Evolutionary conservation across 441 rosid species (phyloP).

Genomic region (Arabidopsis lyrata): DNA sequence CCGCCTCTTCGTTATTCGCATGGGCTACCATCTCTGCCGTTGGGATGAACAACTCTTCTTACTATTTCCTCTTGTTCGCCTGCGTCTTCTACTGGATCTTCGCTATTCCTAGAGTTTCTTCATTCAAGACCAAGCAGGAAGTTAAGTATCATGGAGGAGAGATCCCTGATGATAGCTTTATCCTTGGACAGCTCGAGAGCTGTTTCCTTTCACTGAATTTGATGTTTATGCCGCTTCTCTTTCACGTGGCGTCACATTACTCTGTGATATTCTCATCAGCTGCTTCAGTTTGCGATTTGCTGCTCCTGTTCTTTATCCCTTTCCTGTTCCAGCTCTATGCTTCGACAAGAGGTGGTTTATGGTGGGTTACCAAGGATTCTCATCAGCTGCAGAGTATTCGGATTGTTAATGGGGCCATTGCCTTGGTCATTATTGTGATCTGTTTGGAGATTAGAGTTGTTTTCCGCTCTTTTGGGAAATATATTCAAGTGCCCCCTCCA

Average conservation of each 20-base stretch:
- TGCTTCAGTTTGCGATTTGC: conserved; percentile 73
- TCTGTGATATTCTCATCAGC: conserved; percentile 73
- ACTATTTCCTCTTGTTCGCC: conserved; percentile 76
- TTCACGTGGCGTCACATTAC: conserved; percentile 90
- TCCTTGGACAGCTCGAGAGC: conserved; percentile 84
- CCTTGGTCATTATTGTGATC: conserved; percentile 78
- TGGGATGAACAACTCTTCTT: conserved; percentile 83
- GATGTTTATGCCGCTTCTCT: conserved; percentile 78
- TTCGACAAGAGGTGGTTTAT: conserved; percentile 86
- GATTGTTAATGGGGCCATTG: conserved; percentile 81
- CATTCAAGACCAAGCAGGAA: conserved; percentile 82
- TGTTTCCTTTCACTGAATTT: conserved; percentile 82
- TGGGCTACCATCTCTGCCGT: conserved; percentile 96
- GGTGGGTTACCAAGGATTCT: conserved; percentile 88
- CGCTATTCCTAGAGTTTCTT: conserved; percentile 81
- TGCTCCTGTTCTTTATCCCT: conserved; percentile 87
- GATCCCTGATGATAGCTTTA: conserved; percentile 81
- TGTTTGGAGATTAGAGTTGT: conserved; percentile 94
- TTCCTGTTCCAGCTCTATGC: conserved; percentile 91
- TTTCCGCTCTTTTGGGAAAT: conserved; percentile 91
- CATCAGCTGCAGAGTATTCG: conserved; percentile 81
- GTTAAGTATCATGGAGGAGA: conserved; percentile 90
- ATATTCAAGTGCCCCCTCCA: conserved; percentile 94
- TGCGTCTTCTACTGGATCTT: conserved; percentile 93
- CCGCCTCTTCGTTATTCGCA: conserved; percentile 80